These are phyloP conservation scores for Xylaria sp. DNA, from an alignment of 2,329 filamentous ascomycete species.

Conservation along the genomic window DNA sequence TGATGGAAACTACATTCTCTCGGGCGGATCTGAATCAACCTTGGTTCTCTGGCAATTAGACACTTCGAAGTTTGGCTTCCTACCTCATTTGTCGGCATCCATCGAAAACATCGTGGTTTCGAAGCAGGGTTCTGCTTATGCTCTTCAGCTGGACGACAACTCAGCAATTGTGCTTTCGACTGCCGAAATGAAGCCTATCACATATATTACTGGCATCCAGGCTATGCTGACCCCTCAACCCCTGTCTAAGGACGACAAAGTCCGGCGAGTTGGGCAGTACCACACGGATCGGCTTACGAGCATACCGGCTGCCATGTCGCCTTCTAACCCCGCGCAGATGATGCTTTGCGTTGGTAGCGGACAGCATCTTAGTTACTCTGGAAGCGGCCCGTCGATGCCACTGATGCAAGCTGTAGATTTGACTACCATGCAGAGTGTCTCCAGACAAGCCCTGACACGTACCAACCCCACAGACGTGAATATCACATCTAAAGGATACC, in stretches of 20 bases:
- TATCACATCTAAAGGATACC: conserved; percentile 63
- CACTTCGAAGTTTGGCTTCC: conserved; percentile 71
- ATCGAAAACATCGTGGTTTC: conserved; percentile 85
- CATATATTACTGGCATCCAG: conserved; percentile 81
- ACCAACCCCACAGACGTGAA: conserved; percentile 83
- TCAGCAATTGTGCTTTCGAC: conserved; percentile 87
- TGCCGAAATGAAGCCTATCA: conserved; percentile 76
- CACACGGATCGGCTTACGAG: conserved; percentile 40
- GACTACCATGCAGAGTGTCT: conserved; percentile 68
- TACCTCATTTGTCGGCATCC: conserved; percentile 84
- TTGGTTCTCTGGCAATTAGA: conserved; percentile 92
- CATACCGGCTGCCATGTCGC: conserved; percentile 59
- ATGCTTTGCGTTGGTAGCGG: conserved; percentile 62
- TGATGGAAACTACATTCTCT: conserved; percentile 93
- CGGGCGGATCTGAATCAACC: conserved; percentile 83
- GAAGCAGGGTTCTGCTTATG: conserved; percentile 72
- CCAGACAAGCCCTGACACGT: conserved; percentile 82
- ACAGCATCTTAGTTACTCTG: conserved; percentile 51
- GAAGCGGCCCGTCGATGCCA: conserved; percentile 46
- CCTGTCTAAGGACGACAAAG: conserved; percentile 47
- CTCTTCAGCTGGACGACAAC: conserved; percentile 83
- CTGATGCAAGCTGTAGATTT: conserved; percentile 82
- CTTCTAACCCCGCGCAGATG: conserved; percentile 56
- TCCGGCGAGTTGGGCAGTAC: conserved; percentile 47
- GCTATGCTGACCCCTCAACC: conserved; percentile 48